A percentile compares a stretch with the other conserved stretches of the same genome.
Evolutionary conservation across 140 eudicot species (phyloP).

Genomic region (Cichorium intybus): DNA sequence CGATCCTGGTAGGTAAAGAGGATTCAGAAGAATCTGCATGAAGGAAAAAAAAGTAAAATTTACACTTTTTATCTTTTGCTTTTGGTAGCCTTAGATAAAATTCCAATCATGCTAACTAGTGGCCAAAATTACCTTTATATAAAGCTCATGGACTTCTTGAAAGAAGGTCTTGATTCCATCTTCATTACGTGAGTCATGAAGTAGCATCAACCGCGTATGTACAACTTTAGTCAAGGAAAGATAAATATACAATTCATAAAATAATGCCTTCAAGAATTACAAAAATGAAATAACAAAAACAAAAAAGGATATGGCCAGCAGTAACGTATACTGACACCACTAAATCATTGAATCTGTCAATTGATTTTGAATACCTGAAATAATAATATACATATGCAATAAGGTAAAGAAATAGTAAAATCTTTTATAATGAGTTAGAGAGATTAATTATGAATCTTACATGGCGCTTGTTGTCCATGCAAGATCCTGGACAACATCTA

Average conservation of each 20-base stretch:
- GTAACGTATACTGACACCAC: slow-evolving; percentile 95
- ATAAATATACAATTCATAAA: not conserved
- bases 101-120: too few species aligned
- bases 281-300: not conserved
- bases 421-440: not conserved
- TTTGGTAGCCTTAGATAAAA: not conserved
- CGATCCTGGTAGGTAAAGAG: slow-evolving; percentile 88
- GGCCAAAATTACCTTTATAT: slow-evolving; percentile 60
- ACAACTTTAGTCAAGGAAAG: slow-evolving; percentile 32
- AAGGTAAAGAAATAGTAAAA: slow-evolving; percentile 13
- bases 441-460: slow-evolving; percentile 37
- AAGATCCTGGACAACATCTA: slow-evolving; percentile 88
- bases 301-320: slow-evolving; percentile 94
- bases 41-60: not conserved
- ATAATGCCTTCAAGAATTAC: not conserved
- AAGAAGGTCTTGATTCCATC: slow-evolving; percentile 96
- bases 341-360: slow-evolving; percentile 90
- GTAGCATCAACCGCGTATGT: slow-evolving; percentile 97
- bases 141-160: slow-evolving; percentile 96
- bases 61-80: not conserved
- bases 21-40: slow-evolving; percentile 82
- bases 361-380: slow-evolving; percentile 77
- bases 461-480: slow-evolving; percentile 98
- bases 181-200: slow-evolving; percentile 96
- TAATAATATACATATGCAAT: too few species aligned